A percentile compares a stretch with the other conserved stretches of the same genome.
Evolutionary conservation across 805 yeast genomes (phyloP).

Genomic region (Candida broadrunensis): DNA sequence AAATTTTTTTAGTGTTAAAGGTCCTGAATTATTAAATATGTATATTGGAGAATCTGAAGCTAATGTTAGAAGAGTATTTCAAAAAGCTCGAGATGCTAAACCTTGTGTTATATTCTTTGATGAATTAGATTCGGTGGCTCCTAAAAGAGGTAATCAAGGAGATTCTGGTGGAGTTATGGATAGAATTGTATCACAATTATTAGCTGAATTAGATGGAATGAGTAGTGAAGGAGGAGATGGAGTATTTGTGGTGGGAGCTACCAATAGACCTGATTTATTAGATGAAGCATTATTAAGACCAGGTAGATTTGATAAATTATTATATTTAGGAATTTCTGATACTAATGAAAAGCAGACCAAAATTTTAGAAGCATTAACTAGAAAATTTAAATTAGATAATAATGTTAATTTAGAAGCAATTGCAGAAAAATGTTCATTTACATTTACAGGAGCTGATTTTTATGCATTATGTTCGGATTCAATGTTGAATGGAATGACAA

Average conservation of each 20-base stretch:
- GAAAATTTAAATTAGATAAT: conserved; percentile 67
- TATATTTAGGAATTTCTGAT: conserved; percentile 90
- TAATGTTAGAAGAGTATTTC: conserved; percentile 91
- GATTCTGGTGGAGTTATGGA: conserved; percentile 99
- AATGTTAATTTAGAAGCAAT: conserved; percentile 57
- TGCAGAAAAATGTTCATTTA: conserved; percentile 75
- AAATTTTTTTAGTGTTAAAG: conserved; percentile 94
- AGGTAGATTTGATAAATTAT: conserved; percentile 92
- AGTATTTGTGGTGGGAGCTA: conserved; percentile 98
- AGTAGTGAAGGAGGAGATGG: conserved; percentile 72
- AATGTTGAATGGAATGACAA: conserved; percentile 93
- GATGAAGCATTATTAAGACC: conserved; percentile 94
- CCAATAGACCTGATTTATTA: conserved; percentile 90
- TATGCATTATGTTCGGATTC: conserved; percentile 95
- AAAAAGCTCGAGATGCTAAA: conserved; percentile 90
- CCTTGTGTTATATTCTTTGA: conserved; percentile 98
- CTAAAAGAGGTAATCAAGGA: conserved; percentile 97
- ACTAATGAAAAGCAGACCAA: conserved; percentile 85
- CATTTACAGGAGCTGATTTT: conserved; percentile 97
- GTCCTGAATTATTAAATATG: conserved; percentile 96
- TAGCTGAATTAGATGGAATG: conserved; percentile 97
- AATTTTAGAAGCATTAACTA: conserved; percentile 81
- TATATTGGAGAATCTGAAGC: conserved; percentile 99
- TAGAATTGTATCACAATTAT: conserved; percentile 89
- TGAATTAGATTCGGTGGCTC: conserved; percentile 97